phyloP scores from a whole-genome alignment of 169 alveolate genomes.

The Plasmodium gonderi region DNA sequence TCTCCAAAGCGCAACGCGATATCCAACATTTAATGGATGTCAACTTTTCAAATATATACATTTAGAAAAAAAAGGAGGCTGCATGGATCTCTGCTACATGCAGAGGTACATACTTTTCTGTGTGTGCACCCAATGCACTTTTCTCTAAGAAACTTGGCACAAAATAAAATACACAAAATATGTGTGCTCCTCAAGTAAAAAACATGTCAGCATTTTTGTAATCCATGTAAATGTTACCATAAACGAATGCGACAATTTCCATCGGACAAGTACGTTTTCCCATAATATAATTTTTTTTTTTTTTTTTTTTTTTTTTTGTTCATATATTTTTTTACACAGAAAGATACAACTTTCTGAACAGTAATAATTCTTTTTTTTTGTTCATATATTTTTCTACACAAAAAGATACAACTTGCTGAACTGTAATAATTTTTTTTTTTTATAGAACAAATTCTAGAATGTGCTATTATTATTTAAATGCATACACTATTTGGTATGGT shows the following conservation, averaged over 20 bases:
- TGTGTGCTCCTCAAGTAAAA: too few relatives aligned
- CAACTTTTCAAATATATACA: slow-evolving; percentile 47
- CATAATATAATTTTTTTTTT: not conserved
- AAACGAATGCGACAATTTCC: too few relatives aligned
- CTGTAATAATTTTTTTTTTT: not conserved
- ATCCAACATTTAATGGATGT: slow-evolving; percentile 9
- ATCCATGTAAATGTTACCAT: too few relatives aligned
- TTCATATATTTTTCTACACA: not conserved
- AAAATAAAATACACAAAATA: not conserved
- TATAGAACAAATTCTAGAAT: too few relatives aligned
- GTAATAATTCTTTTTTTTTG: not conserved
- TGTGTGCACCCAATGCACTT: too few relatives aligned
- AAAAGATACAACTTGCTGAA: not conserved
- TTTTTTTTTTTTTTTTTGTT: not conserved
- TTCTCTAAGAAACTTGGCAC: not conserved
- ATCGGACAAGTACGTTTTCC: not conserved
- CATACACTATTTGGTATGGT: too few relatives aligned
- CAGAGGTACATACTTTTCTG: not conserved
- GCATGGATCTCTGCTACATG: not conserved
- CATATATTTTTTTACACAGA: not conserved
- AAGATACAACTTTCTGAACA: not conserved
- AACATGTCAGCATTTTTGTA: too few relatives aligned
- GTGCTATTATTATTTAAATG: too few relatives aligned
- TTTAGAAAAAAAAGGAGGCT: not conserved
- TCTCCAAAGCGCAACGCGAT: slow-evolving; percentile 56